A percentile compares a stretch with the other conserved stretches of the same genome.
phyloP scores from a whole-genome alignment of 1,284 basidiomycete species.

The Ustanciosporium gigantosporum region DNA sequence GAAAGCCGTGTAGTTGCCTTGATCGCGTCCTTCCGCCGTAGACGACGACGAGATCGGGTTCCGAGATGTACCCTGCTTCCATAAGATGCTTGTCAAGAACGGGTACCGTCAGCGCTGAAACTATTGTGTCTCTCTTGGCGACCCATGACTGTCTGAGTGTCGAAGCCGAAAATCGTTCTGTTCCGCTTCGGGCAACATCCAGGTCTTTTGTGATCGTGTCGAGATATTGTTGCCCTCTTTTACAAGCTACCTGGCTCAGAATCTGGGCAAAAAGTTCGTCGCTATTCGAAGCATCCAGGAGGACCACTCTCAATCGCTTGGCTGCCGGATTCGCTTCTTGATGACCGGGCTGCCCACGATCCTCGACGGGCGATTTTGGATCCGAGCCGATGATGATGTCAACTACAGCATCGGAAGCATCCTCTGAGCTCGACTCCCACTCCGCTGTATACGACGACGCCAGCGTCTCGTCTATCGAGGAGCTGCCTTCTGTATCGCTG shows the following conservation, averaged over 20 bases:
- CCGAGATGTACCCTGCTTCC: conserved; percentile 10
- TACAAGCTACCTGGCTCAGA: not conserved
- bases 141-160: conserved; percentile 16
- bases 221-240: not conserved
- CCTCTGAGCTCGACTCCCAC: too few relatives aligned
- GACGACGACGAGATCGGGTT: conserved; percentile 26
- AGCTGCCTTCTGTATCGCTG: conserved; percentile 26
- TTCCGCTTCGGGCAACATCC: not conserved
- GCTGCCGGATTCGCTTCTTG: too few relatives aligned
- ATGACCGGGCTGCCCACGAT: too few relatives aligned
- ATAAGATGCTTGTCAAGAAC: conserved; percentile 2
- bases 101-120: conserved; percentile 3
- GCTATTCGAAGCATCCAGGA: not conserved
- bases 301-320: not conserved
- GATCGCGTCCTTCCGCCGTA: conserved; percentile 2
- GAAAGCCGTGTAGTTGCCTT: conserved; percentile 20
- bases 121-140: not conserved
- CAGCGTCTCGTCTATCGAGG: conserved; percentile 24
- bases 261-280: not conserved
- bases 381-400: not conserved
- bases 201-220: conserved; percentile 1
- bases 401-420: too few relatives aligned
- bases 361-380: too few relatives aligned
- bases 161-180: conserved; percentile 11
- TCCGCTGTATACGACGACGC: conserved; percentile 38